Evolutionary conservation across 305 asterid species (phyloP).

Genomic region (Caryopteris hybrid): DNA sequence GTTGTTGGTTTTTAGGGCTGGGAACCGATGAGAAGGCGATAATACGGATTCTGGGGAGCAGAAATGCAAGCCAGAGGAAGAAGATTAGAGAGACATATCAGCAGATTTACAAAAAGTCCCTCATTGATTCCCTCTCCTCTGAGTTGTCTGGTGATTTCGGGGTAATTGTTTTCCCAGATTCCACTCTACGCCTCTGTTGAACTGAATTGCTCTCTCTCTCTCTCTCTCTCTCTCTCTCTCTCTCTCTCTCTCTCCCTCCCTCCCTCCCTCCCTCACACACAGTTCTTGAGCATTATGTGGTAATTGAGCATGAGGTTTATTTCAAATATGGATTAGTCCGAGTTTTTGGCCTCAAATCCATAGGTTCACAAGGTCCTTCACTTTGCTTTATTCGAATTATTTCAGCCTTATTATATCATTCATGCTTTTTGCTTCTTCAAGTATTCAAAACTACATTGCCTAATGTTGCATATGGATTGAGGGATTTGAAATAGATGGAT

Average conservation of each 20-base stretch:
- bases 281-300: neutral
- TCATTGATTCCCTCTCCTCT: conserved; percentile 39
- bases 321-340: neutral
- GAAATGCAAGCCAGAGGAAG: conserved; percentile 69
- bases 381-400: too few relatives aligned
- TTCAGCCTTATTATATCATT: too few relatives aligned
- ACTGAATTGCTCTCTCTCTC: too few relatives aligned
- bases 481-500: too few relatives aligned
- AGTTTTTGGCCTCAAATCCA: neutral
- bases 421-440: too few relatives aligned
- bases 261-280: too few relatives aligned
- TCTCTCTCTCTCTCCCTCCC: too few relatives aligned
- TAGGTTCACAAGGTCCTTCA: too few relatives aligned
- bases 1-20: conserved; percentile 42
- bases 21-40: conserved; percentile 71
- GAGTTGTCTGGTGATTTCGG: conserved; percentile 76
- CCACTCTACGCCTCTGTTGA: too few relatives aligned
- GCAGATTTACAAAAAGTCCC: conserved; percentile 54
- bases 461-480: too few relatives aligned
- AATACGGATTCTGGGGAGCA: conserved; percentile 50
- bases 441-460: too few relatives aligned
- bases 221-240: too few relatives aligned
- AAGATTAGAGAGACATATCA: conserved; percentile 52
- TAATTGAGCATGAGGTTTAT: neutral
- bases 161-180: conserved; percentile 31